Conservation (phyloP, 2,329 filamentous ascomycete genomes). For the Endocalyx cinctus region DNA sequence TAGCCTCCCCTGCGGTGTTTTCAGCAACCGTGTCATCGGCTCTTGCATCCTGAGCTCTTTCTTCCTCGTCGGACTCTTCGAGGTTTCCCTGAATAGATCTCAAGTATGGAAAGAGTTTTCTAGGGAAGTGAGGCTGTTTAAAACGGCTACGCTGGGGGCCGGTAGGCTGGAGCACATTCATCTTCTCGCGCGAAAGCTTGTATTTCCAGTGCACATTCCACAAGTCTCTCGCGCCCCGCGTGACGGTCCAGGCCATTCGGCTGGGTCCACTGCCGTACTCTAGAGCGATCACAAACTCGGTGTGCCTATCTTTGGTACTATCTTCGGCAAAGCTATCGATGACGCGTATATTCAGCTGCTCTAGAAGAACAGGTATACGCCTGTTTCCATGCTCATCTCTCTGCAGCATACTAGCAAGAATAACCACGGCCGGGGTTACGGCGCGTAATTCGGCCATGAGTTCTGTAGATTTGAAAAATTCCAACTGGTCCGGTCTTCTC, state of each 20-base stretch:
- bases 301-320: constrained; percentile 64
- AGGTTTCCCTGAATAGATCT: constrained; percentile 72
- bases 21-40: constrained; percentile 30
- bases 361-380: constrained; percentile 87
- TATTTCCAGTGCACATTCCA: constrained; percentile 91
- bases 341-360: constrained; percentile 87
- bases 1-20: constrained; percentile 38
- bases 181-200: constrained; percentile 78
- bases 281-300: constrained; percentile 84
- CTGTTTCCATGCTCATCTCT: constrained; percentile 94
- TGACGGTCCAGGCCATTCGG: constrained; percentile 93
- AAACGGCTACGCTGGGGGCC: constrained; percentile 62
- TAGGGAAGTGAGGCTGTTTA: constrained; percentile 85
- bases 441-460: constrained; percentile 92
- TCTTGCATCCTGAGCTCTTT: constrained; percentile 36
- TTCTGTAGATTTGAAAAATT: constrained; percentile 93
- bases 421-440: constrained; percentile 86
- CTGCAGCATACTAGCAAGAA: constrained; percentile 96
- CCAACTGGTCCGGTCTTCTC: constrained; percentile 82
- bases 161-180: constrained; percentile 71
- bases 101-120: constrained; percentile 84
- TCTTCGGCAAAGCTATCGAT: constrained; percentile 71
- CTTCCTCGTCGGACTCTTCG: constrained; percentile 75
- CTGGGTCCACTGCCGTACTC: constrained; percentile 96
- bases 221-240: constrained; percentile 83